These are phyloP conservation scores for Physcia stellaris DNA, from an alignment of 495 filamentous ascomycete species.

Conservation along the genomic window DNA sequence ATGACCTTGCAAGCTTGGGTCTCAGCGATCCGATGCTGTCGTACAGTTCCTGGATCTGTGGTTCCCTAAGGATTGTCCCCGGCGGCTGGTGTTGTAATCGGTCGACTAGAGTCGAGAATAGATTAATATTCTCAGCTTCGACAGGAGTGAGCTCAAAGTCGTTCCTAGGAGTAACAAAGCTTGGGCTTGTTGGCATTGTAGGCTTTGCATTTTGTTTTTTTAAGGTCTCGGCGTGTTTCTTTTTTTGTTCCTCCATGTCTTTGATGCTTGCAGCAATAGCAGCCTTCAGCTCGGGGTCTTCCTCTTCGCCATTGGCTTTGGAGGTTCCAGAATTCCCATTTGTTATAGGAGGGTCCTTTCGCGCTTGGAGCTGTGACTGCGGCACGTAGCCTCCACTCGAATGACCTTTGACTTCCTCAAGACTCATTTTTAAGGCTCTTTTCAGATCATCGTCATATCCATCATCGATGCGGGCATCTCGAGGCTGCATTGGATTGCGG, in stretches of 20 bases:
- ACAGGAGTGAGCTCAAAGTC: conserved; percentile 90
- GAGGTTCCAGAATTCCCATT: conserved; percentile 23
- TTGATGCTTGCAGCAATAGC: conserved; percentile 92
- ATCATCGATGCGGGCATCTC: conserved; percentile 67
- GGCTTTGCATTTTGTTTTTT: conserved; percentile 53
- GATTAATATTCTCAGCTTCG: conserved; percentile 93
- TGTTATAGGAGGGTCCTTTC: conserved; percentile 23
- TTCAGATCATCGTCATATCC: conserved; percentile 94
- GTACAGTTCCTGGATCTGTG: conserved; percentile 95
- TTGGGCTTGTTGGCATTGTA: conserved; percentile 25
- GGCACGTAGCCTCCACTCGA: conserved; percentile 52
- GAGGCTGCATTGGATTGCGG: conserved; percentile 65
- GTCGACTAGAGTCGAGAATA: conserved; percentile 90
- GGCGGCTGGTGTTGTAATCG: conserved; percentile 89
- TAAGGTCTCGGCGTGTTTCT: conserved; percentile 65
- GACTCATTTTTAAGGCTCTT: conserved; percentile 83
- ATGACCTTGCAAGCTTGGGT: conserved; percentile 88
- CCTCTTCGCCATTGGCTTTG: conserved; percentile 49
- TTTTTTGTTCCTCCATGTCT: conserved; percentile 98
- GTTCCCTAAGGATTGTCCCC: conserved; percentile 86
- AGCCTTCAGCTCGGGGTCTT: conserved; percentile 87
- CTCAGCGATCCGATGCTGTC: conserved; percentile 87
- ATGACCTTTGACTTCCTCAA: conserved; percentile 76
- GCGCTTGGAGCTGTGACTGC: conserved; percentile 34
- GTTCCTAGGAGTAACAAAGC: conserved; percentile 53